These are phyloP conservation scores for Thraustochytrium striatum DNA, from an alignment of 352 stramenopile genomes.

Conservation along the genomic window DNA sequence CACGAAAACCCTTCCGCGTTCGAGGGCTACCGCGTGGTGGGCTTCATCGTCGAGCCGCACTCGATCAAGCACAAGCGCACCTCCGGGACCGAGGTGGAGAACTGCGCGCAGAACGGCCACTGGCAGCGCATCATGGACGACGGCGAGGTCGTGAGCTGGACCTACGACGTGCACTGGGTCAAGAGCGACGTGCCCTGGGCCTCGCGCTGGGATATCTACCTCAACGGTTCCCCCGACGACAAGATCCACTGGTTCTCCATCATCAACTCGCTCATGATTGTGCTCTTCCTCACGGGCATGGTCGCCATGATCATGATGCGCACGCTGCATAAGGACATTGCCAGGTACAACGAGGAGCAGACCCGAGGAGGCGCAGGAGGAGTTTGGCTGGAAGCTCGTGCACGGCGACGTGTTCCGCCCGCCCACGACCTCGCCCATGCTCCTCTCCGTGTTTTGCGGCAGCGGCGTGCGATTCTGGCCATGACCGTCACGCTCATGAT, in stretches of 20 bases:
- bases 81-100: slow-evolving; percentile 55
- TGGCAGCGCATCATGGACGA: slow-evolving; percentile 61
- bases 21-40: slow-evolving; percentile 89
- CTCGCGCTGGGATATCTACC: slow-evolving; percentile 98
- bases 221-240: slow-evolving; percentile 77
- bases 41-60: slow-evolving; percentile 95
- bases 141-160: slow-evolving; percentile 72
- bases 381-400: slow-evolving; percentile 97
- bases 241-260: slow-evolving; percentile 99
- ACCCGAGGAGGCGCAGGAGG: slow-evolving; percentile 94
- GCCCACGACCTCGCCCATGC: slow-evolving; percentile 86
- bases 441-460: slow-evolving; percentile 94
- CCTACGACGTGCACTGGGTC: slow-evolving; percentile 97
- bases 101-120: neutral
- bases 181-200: slow-evolving; percentile 92
- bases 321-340: slow-evolving; percentile 95
- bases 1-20: slow-evolving; percentile 65
- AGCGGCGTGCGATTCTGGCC: slow-evolving; percentile 89
- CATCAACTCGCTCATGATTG: slow-evolving; percentile 98
- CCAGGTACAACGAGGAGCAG: slow-evolving; percentile 85
- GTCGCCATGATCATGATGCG: slow-evolving; percentile 98
- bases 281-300: slow-evolving; percentile 97
- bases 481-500: slow-evolving; percentile 93
- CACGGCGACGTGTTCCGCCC: slow-evolving; percentile 98
- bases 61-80: slow-evolving; percentile 87